Evolutionary conservation across 306 rosid genomes (phyloP), one percentile per base, ranked within the genome.

Genomic region (Quercus aquifolioides): DNA sequence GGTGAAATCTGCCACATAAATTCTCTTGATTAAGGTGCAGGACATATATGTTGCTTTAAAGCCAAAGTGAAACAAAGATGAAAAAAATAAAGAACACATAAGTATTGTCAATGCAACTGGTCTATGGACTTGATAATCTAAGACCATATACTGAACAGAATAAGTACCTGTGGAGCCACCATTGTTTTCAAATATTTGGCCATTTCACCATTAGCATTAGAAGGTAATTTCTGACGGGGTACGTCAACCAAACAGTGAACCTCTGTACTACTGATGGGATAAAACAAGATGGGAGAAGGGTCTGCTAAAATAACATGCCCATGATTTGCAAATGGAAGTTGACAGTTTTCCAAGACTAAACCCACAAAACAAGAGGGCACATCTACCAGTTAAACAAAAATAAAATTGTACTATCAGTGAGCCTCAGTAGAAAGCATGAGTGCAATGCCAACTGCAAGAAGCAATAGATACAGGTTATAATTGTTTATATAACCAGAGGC

Each of bases 241-340:
- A 90, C 79, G 74, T 88, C 89, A 31, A 90, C 89, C 55, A 88
- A 83, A 79, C 92, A 88, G 11, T 88, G 92, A 57, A 81, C 78
- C 78, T 88, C 87, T 1, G 89, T 81, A 80, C 86, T 77, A 69
- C 92, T 88, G 69, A 90, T 90, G 55, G 59, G 91, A 80, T 90
- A 88, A 74, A 90, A 82, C 76, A 90, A 76, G 68, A 88, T 80
- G 5, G 88, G 86, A 55, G 92, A 87, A 63, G 91, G 89, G 75
- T 85, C 84, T 5, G 82, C 92, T 6, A 90, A 72, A 79, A 90
- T 82, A 23, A 90, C 88, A 83, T 88, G 92, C 58, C 90, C 92
- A 68, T 90, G 83, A 71, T 87, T 80, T 71, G 85, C 85, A 85
- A 73, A 84, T 26, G 94, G 91, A 73, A 88, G 92, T 43, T 82